phyloP scores from a whole-genome alignment of 768 basidiomycete species.

The Termitomyces sp. region DNA sequence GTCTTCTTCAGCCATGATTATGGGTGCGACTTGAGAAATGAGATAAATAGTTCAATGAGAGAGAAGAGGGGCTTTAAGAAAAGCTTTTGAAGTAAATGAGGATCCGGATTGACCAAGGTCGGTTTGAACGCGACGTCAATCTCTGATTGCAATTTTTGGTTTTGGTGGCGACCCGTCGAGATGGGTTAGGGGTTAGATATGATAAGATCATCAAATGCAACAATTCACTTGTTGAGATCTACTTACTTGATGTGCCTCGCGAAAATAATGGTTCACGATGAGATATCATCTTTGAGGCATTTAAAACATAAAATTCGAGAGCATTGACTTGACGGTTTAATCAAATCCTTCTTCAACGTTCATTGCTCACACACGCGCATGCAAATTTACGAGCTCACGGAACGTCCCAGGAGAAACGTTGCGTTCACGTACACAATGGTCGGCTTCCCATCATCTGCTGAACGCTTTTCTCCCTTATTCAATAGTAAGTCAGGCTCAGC shows the following conservation, averaged over 20 bases:
- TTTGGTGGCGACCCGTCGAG: background rate
- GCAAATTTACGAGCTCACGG: no score
- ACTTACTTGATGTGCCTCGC: background rate
- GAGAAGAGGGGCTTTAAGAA: background rate
- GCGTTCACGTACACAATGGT: background rate
- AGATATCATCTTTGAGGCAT: no score
- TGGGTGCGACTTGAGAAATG: constrained; percentile 2
- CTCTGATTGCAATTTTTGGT: constrained; percentile 7
- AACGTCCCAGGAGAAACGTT: background rate
- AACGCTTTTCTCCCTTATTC: background rate
- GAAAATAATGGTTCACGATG: background rate
- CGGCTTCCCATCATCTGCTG: background rate
- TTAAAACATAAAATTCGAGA: no score
- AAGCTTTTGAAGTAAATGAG: background rate
- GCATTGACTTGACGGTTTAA: no score
- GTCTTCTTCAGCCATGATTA: constrained; percentile 23
- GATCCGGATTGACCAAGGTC: background rate
- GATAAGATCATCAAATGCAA: constrained; percentile 1
- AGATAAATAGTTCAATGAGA: constrained; percentile 15
- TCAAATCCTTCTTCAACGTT: background rate
- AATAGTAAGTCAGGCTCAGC: background rate
- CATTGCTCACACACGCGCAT: background rate
- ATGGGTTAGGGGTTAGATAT: constrained; percentile 12
- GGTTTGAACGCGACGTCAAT: background rate
- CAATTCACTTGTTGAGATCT: no score